Evolutionary conservation across 176 grass and related monocot genomes (phyloP).

Genomic region (Hyparrhenia diplandra): DNA sequence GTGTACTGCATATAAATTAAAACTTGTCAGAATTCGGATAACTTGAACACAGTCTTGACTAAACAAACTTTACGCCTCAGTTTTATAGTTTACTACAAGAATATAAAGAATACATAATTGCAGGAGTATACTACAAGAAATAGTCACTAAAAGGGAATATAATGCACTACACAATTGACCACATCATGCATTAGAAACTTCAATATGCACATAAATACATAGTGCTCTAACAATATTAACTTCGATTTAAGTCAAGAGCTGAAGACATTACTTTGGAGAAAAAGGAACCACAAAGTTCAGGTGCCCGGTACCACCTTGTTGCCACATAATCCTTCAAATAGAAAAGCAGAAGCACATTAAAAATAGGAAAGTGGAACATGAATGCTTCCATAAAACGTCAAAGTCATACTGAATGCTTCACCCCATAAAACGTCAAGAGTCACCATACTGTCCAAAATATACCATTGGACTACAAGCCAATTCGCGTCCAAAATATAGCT

Average conservation of each 20-base stretch:
- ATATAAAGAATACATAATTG: not conserved
- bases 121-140: not conserved
- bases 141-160: not conserved
- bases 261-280: conserved; percentile 81
- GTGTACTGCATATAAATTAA: conserved; percentile 62
- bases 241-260: not conserved
- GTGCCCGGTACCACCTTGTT: conserved; percentile 97
- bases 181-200: not conserved
- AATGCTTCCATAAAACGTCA: conserved; percentile 9
- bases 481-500: conserved; percentile 99
- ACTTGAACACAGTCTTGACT: conserved; percentile 3
- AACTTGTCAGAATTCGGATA: conserved; percentile 21
- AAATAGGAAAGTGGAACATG: conserved; percentile 6
- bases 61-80: not conserved
- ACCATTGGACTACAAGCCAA: too few species aligned
- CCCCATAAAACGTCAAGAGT: too few species aligned
- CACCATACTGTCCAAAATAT: too few species aligned
- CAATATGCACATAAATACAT: not conserved
- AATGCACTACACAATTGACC: not conserved
- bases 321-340: conserved; percentile 91
- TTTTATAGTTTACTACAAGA: not conserved
- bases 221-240: not conserved
- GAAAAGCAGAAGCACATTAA: conserved; percentile 20
- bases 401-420: too few species aligned
- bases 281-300: conserved; percentile 97